A percentile compares a stretch with the other conserved stretches of the same genome.
These are phyloP conservation scores for Stevia rebaudiana DNA, from an alignment of 140 eudicot species.

Conservation along the genomic window DNA sequence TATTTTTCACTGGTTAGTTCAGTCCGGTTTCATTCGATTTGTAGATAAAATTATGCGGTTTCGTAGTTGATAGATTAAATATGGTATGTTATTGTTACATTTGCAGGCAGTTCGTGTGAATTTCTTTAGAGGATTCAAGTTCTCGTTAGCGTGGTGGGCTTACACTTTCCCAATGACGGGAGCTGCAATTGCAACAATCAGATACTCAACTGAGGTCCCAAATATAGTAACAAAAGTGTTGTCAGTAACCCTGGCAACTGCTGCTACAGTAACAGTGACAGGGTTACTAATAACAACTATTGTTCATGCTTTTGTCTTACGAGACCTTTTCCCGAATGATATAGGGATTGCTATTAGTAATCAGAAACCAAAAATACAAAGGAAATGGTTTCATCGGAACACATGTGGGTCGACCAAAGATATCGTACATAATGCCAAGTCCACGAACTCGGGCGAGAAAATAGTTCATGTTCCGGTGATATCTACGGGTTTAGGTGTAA, in stretches of 20 bases:
- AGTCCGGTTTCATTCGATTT: not conserved
- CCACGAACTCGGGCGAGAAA: conserved; percentile 14
- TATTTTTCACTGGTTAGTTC: conserved; percentile 56
- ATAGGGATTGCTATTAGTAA: conserved; percentile 70
- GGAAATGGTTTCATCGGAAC: conserved; percentile 52
- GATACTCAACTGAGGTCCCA: conserved; percentile 56
- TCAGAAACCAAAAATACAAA: conserved; percentile 31
- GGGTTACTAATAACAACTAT: conserved; percentile 54
- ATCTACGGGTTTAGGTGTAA: not conserved
- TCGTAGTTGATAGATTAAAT: not conserved
- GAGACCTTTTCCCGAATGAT: conserved; percentile 82
- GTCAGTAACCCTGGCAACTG: conserved; percentile 35
- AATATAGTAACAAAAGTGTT: conserved; percentile 37
- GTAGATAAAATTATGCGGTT: not conserved
- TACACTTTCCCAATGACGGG: conserved; percentile 91
- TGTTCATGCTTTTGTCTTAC: conserved; percentile 54
- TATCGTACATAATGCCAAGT: conserved; percentile 32
- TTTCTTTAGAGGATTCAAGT: conserved; percentile 81
- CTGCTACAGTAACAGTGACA: conserved; percentile 52
- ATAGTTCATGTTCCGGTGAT: conserved; percentile 14
- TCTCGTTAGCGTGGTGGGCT: conserved; percentile 96
- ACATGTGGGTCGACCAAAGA: conserved; percentile 46
- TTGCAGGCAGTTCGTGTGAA: conserved; percentile 68
- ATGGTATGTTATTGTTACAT: not conserved
- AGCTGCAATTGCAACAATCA: conserved; percentile 65